Percentiles rank a stretch among this genome's conserved stretches.
Evolutionary conservation across 176 grass and related monocot species (phyloP).

Genomic region (Juncus effusus): DNA sequence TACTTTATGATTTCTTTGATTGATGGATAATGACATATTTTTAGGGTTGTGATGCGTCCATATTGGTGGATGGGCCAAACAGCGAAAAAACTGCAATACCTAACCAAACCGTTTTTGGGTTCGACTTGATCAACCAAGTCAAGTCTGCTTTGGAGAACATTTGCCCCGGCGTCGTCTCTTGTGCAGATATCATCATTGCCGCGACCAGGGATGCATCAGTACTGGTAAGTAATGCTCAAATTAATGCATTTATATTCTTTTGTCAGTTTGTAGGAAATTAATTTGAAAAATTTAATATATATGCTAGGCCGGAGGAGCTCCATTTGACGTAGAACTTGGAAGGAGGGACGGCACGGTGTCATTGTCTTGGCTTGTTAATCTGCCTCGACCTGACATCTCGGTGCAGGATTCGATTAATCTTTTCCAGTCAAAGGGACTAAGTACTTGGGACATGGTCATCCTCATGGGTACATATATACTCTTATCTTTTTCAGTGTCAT

Average conservation of each 20-base stretch:
- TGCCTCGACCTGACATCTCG: conserved; percentile 21
- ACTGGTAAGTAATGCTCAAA: not conserved
- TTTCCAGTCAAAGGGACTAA: conserved; percentile 40
- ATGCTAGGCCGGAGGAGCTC: conserved; percentile 25
- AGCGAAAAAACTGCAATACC: conserved; percentile 35
- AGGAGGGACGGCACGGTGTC: conserved; percentile 29
- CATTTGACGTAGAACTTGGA: conserved; percentile 36
- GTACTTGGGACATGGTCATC: conserved; percentile 40
- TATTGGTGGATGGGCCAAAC: conserved; percentile 31
- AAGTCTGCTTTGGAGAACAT: conserved; percentile 32
- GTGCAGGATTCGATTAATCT: conserved; percentile 17
- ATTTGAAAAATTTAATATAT: no score
- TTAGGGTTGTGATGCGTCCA: conserved; percentile 52
- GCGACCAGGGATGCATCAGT: conserved; percentile 42
- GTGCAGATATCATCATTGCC: conserved; percentile 45
- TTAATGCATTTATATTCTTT: no score
- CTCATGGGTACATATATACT: conserved; percentile 32
- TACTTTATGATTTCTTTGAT: not conserved
- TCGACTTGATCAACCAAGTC: conserved; percentile 32
- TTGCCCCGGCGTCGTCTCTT: conserved; percentile 44
- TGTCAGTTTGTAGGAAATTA: no score
- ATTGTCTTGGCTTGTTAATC: conserved; percentile 25
- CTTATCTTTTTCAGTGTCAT: not conserved
- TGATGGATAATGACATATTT: not conserved
- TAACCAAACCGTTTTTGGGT: conserved; percentile 43